Percentiles rank a stretch among this genome's conserved stretches.
phyloP scores from a whole-genome alignment of 2,329 filamentous ascomycete genomes.

The Cladosporium halotolerans region DNA sequence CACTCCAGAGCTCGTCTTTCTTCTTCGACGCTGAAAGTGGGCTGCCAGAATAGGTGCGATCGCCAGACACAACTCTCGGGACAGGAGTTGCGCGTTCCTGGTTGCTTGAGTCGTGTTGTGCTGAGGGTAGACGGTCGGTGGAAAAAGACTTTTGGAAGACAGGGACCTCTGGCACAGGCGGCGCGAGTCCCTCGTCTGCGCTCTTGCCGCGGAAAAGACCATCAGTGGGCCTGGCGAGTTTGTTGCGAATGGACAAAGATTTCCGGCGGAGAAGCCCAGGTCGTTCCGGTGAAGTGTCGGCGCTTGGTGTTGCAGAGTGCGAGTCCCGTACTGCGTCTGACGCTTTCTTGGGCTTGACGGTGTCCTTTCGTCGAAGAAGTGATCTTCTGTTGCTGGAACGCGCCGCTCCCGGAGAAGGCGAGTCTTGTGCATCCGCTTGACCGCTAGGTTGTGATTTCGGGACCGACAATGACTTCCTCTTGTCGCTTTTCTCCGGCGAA shows the following conservation, averaged over 20 bases:
- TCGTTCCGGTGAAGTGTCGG: conserved; percentile 1
- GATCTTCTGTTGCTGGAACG: conserved; percentile 12
- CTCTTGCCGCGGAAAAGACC: conserved; percentile 6
- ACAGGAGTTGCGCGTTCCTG: conserved; percentile 37
- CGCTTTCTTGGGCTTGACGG: conserved; percentile 11
- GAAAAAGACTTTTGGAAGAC: conserved; percentile 44
- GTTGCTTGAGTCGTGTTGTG: conserved; percentile 30
- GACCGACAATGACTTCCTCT: neutral
- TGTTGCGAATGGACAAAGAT: conserved; percentile 8
- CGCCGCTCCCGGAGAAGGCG: neutral
- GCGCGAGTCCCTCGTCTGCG: conserved; percentile 2
- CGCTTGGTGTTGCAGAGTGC: neutral
- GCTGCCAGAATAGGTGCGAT: conserved; percentile 19
- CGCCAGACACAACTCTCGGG: conserved; percentile 36
- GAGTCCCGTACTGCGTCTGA: neutral
- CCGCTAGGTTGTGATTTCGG: neutral
- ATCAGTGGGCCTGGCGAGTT: conserved; percentile 6
- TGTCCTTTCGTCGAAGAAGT: conserved; percentile 14
- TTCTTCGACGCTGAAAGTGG: conserved; percentile 38
- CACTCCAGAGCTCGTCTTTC: conserved; percentile 64
- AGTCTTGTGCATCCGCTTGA: conserved; percentile 5
- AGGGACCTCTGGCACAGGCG: conserved; percentile 32
- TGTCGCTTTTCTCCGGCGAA: conserved; percentile 24
- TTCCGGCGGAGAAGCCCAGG: conserved; percentile 7
- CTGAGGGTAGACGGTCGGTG: conserved; percentile 39